Conservation (phyloP, 2,329 filamentous ascomycete species). For the Penicillium sp. region DNA sequence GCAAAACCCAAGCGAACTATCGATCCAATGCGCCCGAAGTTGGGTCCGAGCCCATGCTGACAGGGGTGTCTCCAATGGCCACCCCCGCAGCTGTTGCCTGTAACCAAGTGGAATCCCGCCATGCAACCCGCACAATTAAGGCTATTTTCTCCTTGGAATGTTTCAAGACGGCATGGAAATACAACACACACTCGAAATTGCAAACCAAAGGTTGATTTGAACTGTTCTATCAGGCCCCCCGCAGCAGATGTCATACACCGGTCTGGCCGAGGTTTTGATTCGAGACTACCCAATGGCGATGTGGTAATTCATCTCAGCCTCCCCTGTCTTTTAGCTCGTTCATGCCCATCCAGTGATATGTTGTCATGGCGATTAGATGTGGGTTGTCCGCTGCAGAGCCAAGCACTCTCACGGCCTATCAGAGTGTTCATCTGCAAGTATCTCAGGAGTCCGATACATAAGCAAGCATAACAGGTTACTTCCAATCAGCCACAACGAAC, state of each 20-base stretch:
- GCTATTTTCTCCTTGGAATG: neutral
- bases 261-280: neutral
- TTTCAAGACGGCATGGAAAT: constrained; percentile 1
- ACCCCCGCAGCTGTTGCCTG: constrained; percentile 16
- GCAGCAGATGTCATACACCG: neutral
- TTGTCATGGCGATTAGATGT: constrained; percentile 9
- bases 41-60: constrained; percentile 23
- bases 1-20: constrained; percentile 2
- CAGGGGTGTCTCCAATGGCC: constrained; percentile 8
- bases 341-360: constrained; percentile 10
- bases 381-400: constrained; percentile 7
- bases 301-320: constrained; percentile 2
- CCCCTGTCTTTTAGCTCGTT: constrained; percentile 1
- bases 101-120: constrained; percentile 12
- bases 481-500: constrained; percentile 14
- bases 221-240: neutral
- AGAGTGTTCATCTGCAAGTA: constrained; percentile 2
- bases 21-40: constrained; percentile 2
- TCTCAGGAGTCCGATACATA: constrained; percentile 22
- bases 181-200: neutral
- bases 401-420: constrained; percentile 17
- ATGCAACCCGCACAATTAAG: neutral
- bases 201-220: neutral
- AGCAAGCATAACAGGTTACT: constrained; percentile 9
- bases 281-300: constrained; percentile 16